Evolutionary conservation across 2,329 filamentous ascomycete species (phyloP), one percentile per base, ranked within the genome.

Genomic region (Cordyceps cateniannulata): DNA sequence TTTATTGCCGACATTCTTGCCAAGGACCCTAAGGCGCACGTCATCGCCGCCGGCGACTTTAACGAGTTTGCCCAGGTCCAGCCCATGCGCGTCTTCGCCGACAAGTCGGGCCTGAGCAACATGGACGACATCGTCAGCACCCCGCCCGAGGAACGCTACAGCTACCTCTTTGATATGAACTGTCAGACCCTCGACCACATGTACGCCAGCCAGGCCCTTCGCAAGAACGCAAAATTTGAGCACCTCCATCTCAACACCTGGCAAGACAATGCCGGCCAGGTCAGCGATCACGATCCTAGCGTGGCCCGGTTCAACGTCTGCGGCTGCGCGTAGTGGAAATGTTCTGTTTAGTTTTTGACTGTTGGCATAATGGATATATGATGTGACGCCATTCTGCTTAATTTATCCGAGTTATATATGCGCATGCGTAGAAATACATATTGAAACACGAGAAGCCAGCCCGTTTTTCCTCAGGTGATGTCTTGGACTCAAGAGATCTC

Each of bases 241-340:
- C 87, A 91, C 71, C 68, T 90, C 27, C 88, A 90, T 73, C 75
- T 90, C 56, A 90, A 89, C 71, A 85, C 86, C 3, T 91, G 88
- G 87, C 79, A 83, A 54, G 73, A 76, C 32, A 79, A 72, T 62
- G 79, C 76, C 32, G 81, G 81, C 58, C 77, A 83, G 70, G 80
- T 83, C 24, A 86, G 82, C 56, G 87, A 90, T 69, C 88, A 90
- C 69, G 88, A 91, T 67, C 87, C 88, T 0, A 85, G 81, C 50
- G 81, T 91, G 18, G 86, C 83, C 3, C 77, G 74, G 71, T 74
- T 90, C 62, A 79, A 88, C 69, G 71, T 90, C 4, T 91, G 86
- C 62, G 71, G 70, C 3, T 72, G 70, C n/a, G 27, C 53, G 16
- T 47, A 24, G 25, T 16, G 25, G 18, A 16, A 22, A 40, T 50